phyloP scores from a whole-genome alignment of 148 eudicot genomes.

The Arctostaphylos glauca region DNA sequence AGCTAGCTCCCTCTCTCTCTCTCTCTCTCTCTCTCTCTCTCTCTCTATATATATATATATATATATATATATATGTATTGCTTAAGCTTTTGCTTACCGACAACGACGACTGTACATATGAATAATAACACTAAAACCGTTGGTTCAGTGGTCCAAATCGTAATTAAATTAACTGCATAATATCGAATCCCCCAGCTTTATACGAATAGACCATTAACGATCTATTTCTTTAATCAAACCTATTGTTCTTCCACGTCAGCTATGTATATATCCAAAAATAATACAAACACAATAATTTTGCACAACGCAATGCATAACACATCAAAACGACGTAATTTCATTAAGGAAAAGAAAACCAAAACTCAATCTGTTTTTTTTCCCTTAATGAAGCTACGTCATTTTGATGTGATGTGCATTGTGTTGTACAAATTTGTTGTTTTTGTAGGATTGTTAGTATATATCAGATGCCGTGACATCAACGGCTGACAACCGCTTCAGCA shows the following conservation, averaged over 20 bases:
- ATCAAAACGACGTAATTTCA: too few relatives aligned
- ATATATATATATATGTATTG: neutral
- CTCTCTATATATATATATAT: too few relatives aligned
- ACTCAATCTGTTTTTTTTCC: too few relatives aligned
- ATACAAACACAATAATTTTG: too few relatives aligned
- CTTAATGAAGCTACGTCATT: too few relatives aligned
- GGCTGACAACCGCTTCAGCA: too few relatives aligned
- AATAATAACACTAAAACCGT: neutral
- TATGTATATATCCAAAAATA: neutral
- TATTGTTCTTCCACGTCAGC: neutral
- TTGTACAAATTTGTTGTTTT: too few relatives aligned
- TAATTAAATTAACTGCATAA: neutral
- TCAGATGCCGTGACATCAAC: too few relatives aligned
- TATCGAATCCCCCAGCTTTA: neutral
- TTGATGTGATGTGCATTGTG: too few relatives aligned
- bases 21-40: neutral
- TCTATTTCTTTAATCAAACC: neutral
- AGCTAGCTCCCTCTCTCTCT: conserved; percentile 17
- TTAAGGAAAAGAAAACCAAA: too few relatives aligned
- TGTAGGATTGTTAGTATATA: too few relatives aligned
- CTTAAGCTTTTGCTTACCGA: neutral
- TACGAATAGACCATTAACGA: neutral
- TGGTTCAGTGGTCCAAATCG: conserved; percentile 6
- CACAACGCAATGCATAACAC: too few relatives aligned
- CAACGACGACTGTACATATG: neutral